A percentile compares a stretch with the other conserved stretches of the same genome.
Evolutionary conservation across 2,329 filamentous ascomycete species (phyloP).

Genomic region (Claviceps sorghi): DNA sequence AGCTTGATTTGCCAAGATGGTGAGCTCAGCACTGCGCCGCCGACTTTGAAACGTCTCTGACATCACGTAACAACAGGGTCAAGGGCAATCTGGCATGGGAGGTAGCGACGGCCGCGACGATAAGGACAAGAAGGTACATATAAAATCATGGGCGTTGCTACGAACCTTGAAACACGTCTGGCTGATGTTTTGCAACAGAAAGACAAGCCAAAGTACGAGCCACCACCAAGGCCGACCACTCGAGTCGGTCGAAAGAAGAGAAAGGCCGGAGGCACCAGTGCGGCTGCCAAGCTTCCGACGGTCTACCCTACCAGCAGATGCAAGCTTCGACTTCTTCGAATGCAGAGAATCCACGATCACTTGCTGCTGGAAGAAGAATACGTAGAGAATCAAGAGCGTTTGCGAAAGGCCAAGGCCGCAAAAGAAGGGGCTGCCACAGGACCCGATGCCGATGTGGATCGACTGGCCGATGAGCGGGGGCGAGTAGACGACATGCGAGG

Average conservation of each 20-base stretch:
- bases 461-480: conserved; percentile 86
- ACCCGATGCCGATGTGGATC: conserved; percentile 58
- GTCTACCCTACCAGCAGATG: conserved; percentile 93
- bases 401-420: conserved; percentile 79
- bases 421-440: conserved; percentile 56
- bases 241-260: conserved; percentile 98
- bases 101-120: conserved; percentile 66
- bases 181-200: conserved; percentile 45
- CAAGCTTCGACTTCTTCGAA: conserved; percentile 90
- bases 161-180: not conserved
- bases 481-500: conserved; percentile 97
- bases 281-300: conserved; percentile 84
- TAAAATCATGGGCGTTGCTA: not conserved
- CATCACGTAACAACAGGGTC: conserved; percentile 40
- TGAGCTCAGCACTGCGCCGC: conserved; percentile 11
- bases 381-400: conserved; percentile 93
- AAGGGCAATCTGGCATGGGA: conserved; percentile 78
- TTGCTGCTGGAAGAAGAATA: conserved; percentile 95
- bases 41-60: not conserved
- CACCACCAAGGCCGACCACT: conserved; percentile 89
- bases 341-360: conserved; percentile 98
- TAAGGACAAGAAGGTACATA: conserved; percentile 80
- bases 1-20: conserved; percentile 22
- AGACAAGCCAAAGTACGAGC: conserved; percentile 99
- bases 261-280: conserved; percentile 83